phyloP scores from a whole-genome alignment of 2,329 filamentous ascomycete genomes.

The Calonectria pseudoturangicola region DNA sequence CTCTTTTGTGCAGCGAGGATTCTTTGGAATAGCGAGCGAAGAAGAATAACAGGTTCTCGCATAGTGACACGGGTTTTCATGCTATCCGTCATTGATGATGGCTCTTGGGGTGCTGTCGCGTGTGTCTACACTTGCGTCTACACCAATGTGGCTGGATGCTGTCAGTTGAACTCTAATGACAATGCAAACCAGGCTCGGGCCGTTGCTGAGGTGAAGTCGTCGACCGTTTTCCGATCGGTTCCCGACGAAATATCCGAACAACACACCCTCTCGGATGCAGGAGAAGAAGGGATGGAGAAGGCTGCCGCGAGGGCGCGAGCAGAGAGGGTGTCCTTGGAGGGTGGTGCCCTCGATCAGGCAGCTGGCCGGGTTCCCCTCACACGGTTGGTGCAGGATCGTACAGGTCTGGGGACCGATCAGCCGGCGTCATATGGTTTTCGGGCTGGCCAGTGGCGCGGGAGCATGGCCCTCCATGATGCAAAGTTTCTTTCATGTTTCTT shows the following conservation, averaged over 20 bases:
- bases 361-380: slow-evolving; percentile 35
- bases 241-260: slow-evolving; percentile 40
- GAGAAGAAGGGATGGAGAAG: slow-evolving; percentile 35
- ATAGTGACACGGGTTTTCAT: no score
- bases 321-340: no score
- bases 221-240: slow-evolving; percentile 39
- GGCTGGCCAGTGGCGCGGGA: slow-evolving; percentile 1
- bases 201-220: not conserved
- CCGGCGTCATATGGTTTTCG: slow-evolving; percentile 26
- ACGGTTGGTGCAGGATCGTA: slow-evolving; percentile 30
- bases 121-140: not conserved
- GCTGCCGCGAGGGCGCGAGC: slow-evolving; percentile 1
- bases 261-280: slow-evolving; percentile 39
- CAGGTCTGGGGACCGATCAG: slow-evolving; percentile 35
- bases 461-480: slow-evolving; percentile 4
- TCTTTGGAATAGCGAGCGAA: no score
- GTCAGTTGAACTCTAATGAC: slow-evolving; percentile 4
- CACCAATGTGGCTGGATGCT: not conserved
- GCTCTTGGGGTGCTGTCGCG: not conserved
- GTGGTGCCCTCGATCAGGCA: slow-evolving; percentile 35
- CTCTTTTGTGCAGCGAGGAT: no score
- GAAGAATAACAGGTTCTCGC: not conserved
- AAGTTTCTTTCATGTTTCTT: not conserved
- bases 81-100: no score
- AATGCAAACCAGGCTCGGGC: slow-evolving; percentile 32